These are phyloP conservation scores for Spergularia marina DNA, from an alignment of 148 eudicot species.

Conservation along the genomic window DNA sequence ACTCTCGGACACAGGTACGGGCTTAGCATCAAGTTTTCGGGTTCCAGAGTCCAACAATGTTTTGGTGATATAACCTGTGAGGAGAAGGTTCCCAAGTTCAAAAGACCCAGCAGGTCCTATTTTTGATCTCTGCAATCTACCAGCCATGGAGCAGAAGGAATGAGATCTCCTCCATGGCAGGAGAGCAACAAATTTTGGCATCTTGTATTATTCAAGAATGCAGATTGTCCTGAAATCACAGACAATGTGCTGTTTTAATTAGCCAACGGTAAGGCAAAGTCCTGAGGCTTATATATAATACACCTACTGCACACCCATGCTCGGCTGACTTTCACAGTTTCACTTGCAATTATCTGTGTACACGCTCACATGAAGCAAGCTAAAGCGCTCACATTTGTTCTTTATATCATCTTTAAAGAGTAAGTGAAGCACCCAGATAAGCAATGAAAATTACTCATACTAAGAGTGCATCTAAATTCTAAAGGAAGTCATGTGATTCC, in stretches of 20 bases:
- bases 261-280: not conserved
- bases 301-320: too few species aligned
- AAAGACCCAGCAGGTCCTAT: conserved; percentile 9
- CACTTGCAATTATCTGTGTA: too few species aligned
- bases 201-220: conserved; percentile 14
- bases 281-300: not conserved
- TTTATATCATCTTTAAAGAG: not conserved
- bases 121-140: conserved; percentile 10
- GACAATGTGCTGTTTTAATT: not conserved
- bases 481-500: too few species aligned
- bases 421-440: not conserved
- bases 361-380: too few species aligned
- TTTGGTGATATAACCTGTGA: conserved; percentile 55
- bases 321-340: too few species aligned
- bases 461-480: too few species aligned
- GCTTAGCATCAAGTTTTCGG: conserved; percentile 40
- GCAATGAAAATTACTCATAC: not conserved
- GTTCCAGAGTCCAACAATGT: conserved; percentile 48
- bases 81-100: conserved; percentile 42
- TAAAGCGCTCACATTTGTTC: too few species aligned
- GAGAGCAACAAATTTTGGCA: conserved; percentile 16
- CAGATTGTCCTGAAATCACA: conserved; percentile 12
- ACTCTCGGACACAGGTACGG: conserved; percentile 48
- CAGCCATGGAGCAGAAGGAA: conserved; percentile 18
- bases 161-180: conserved; percentile 23